These are phyloP conservation scores for Populus tomentosa DNA, from an alignment of 441 rosid species.

Conservation along the genomic window DNA sequence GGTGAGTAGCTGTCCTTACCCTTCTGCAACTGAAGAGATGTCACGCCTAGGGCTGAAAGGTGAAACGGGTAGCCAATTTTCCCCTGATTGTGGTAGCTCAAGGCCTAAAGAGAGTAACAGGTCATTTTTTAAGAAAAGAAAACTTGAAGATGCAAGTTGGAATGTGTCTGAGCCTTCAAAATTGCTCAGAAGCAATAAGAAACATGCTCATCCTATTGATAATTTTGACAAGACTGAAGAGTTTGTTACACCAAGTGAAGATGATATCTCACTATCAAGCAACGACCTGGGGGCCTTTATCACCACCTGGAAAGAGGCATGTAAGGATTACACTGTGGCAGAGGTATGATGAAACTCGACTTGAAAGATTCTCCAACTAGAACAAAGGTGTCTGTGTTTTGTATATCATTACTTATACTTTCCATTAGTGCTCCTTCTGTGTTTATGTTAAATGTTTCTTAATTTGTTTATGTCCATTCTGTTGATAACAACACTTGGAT, in stretches of 20 bases:
- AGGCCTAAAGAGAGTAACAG: conserved; percentile 10
- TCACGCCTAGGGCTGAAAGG: conserved; percentile 68
- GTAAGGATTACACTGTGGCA: conserved; percentile 48
- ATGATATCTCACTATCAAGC: conserved; percentile 46
- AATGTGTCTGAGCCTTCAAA: conserved; percentile 36
- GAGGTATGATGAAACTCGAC: conserved; percentile 35
- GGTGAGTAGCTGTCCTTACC: conserved; percentile 84
- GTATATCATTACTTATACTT: no score
- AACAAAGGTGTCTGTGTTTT: neutral
- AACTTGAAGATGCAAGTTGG: conserved; percentile 32
- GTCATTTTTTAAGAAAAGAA: conserved; percentile 48
- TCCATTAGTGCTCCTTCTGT: no score
- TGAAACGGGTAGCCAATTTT: conserved; percentile 27
- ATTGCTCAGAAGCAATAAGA: conserved; percentile 29
- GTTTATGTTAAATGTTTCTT: no score
- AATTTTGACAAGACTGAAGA: conserved; percentile 23
- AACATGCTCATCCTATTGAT: conserved; percentile 23
- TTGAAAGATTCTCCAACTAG: no score
- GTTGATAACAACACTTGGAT: neutral
- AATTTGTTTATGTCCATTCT: no score
- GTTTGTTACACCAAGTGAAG: conserved; percentile 25
- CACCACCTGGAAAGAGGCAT: conserved; percentile 84
- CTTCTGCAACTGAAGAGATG: conserved; percentile 87
- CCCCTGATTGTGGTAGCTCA: conserved; percentile 27
- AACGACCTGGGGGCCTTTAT: conserved; percentile 53